phyloP scores from a whole-genome alignment of 805 yeast species.

The Candida hungchunana region DNA sequence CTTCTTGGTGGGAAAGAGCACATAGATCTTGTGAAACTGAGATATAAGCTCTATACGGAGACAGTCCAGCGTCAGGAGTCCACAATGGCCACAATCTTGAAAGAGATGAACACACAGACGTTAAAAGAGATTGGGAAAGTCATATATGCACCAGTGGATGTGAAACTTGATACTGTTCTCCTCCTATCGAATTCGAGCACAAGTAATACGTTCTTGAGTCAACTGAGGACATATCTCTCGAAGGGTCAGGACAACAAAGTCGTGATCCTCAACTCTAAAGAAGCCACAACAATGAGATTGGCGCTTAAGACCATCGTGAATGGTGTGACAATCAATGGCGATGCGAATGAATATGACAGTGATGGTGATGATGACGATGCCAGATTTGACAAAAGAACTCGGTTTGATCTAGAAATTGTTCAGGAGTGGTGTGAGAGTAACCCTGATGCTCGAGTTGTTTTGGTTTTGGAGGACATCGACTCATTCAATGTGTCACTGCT shows the following conservation, averaged over 20 bases:
- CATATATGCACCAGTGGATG: conserved; percentile 4
- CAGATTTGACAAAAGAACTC: conserved; percentile 19
- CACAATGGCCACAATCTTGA: conserved; percentile 13
- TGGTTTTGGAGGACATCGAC: conserved; percentile 26
- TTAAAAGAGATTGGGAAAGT: conserved; percentile 13
- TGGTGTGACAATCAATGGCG: conserved; percentile 7
- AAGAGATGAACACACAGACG: conserved; percentile 15
- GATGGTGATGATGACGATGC: conserved; percentile 16
- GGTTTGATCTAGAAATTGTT: conserved; percentile 25
- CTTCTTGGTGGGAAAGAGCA: conserved; percentile 21
- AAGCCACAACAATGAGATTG: conserved; percentile 24
- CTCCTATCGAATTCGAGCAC: conserved; percentile 22
- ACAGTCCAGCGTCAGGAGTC: conserved; percentile 14
- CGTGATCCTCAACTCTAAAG: conserved; percentile 22
- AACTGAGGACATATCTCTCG: conserved; percentile 12
- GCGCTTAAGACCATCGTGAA: conserved; percentile 21
- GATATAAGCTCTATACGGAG: conserved; percentile 16
- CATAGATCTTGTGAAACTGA: conserved; percentile 9
- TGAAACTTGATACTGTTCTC: conserved; percentile 16
- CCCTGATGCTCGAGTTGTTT: conserved; percentile 17
- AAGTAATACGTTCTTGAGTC: conserved; percentile 13
- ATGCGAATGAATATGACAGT: conserved; percentile 6
- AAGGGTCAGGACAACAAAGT: conserved; percentile 11
- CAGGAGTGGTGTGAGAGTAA: conserved; percentile 22
- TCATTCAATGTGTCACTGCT: conserved; percentile 20